Evolutionary conservation across 1,284 basidiomycete species (phyloP), one percentile per base, ranked within the genome.

Genomic region (Neotropicomus parvogracilis): DNA sequence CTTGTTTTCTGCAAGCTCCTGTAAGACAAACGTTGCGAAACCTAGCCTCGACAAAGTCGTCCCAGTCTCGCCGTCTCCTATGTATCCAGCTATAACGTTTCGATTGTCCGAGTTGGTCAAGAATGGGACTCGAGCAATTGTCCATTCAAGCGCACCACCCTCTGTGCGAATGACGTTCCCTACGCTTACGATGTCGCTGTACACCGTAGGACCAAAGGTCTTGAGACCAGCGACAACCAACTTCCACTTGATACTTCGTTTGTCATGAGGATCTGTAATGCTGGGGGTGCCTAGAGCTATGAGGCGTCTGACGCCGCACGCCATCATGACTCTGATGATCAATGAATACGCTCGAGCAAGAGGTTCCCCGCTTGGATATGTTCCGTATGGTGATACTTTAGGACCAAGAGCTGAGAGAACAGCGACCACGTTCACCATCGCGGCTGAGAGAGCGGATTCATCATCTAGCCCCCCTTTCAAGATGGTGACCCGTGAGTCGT

Each of bases 391-490:
- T 56, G 33, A 67, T 53, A 37, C 49, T 64, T 19, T 55, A 8
- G 85, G 84, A 1, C 85, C 85, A 1, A 88, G 73, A 1, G 80
- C 77, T 35, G 83, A 85, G 20, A 88, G 61, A 19, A 88, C 77
- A 34, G 77, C 76, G 44, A 85, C 71, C 3, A 81, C 77, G 26
- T 75, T 77, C 49, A 76, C 62, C 54, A 86, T 64, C 2, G 82
- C 82, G 34, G 69, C 64, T 20, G 70, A 63, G 46, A 86, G 66
- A 19, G 68, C 66, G 16, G 73, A 69, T 7, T 64, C 57, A 39
- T 87, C 77, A 14, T 73, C 73, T 7, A 87, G 71, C 38, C 77
- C 66, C 7, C 84, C 83, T 50, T 78, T 68, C 41, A 81, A 57
- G 45, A 85, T 53, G 19, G 67, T 70, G 13, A 84, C 69, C 14